phyloP scores from a whole-genome alignment of 345 rosid species.

The Rubroshorea leprosula region DNA sequence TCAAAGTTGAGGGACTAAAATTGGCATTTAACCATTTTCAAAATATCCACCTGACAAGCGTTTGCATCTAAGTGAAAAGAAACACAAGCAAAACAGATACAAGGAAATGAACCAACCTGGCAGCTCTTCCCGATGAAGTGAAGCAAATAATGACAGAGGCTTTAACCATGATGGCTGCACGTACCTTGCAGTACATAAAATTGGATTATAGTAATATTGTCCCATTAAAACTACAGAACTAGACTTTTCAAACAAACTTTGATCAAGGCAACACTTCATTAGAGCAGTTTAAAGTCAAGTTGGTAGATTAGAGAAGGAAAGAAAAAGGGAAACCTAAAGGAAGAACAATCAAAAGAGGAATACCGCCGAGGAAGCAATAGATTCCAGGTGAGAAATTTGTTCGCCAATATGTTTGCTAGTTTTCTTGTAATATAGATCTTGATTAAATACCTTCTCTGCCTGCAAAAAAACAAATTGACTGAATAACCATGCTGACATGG shows the following conservation, averaged over 20 bases:
- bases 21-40: conserved; percentile 6
- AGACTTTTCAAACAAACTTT: not conserved
- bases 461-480: conserved; percentile 22
- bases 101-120: conserved; percentile 35
- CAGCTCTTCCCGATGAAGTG: conserved; percentile 81
- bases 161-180: conserved; percentile 79
- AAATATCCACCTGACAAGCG: not conserved
- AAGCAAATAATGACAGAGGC: conserved; percentile 77
- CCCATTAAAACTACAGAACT: not conserved
- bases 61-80: not conserved
- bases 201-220: not conserved
- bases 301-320: not conserved
- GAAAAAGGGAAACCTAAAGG: not conserved
- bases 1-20: no score
- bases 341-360: not conserved
- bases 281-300: not conserved
- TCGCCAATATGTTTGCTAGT: conserved; percentile 91
- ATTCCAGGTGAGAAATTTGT: conserved; percentile 93
- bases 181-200: conserved; percentile 36
- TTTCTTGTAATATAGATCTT: conserved; percentile 84
- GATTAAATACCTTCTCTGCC: conserved; percentile 99
- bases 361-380: conserved; percentile 97
- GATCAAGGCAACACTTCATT: not conserved
- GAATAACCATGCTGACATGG: not conserved
- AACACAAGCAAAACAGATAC: not conserved